Evolutionary conservation across 306 rosid species (phyloP).

Genomic region (Corylus americana): DNA sequence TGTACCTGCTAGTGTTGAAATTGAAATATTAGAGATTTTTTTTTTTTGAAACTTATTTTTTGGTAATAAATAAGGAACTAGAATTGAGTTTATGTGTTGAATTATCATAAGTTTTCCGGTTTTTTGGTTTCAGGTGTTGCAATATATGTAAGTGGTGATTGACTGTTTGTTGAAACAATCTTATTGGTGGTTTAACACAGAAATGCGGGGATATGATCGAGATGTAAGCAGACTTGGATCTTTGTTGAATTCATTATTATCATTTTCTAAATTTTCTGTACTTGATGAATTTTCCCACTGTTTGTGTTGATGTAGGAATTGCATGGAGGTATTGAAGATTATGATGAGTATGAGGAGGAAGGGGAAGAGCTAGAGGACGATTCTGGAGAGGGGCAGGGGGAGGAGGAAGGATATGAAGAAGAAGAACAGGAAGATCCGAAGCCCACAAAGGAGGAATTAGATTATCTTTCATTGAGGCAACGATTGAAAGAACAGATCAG

Average conservation of each 20-base stretch:
- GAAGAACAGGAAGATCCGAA: slow-evolving; percentile 55
- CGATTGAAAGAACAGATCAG: slow-evolving; percentile 63
- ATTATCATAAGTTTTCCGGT: neutral
- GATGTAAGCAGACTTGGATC: slow-evolving; percentile 46
- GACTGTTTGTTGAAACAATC: slow-evolving; percentile 4
- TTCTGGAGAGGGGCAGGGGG: slow-evolving; percentile 46
- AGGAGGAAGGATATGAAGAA: slow-evolving; percentile 51
- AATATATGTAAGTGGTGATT: slow-evolving; percentile 25
- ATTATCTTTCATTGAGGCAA: slow-evolving; percentile 74
- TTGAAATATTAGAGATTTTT: too few species aligned
- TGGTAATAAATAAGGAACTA: too few species aligned
- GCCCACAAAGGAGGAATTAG: slow-evolving; percentile 68
- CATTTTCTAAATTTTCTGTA: neutral
- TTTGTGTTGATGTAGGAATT: slow-evolving; percentile 35
- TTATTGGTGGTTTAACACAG: slow-evolving; percentile 5
- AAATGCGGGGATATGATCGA: slow-evolving; percentile 67
- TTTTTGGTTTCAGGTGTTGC: slow-evolving; percentile 14
- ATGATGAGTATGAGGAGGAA: slow-evolving; percentile 59
- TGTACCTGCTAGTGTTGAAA: neutral
- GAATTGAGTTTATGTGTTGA: neutral
- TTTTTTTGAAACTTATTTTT: neutral
- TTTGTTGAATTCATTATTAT: neutral
- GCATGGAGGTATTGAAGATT: slow-evolving; percentile 32
- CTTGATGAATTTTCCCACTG: neutral
- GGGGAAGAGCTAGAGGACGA: slow-evolving; percentile 43